These are phyloP conservation scores for Monosporascus sp. DNA, from an alignment of 2,329 filamentous ascomycete genomes.

Conservation along the genomic window DNA sequence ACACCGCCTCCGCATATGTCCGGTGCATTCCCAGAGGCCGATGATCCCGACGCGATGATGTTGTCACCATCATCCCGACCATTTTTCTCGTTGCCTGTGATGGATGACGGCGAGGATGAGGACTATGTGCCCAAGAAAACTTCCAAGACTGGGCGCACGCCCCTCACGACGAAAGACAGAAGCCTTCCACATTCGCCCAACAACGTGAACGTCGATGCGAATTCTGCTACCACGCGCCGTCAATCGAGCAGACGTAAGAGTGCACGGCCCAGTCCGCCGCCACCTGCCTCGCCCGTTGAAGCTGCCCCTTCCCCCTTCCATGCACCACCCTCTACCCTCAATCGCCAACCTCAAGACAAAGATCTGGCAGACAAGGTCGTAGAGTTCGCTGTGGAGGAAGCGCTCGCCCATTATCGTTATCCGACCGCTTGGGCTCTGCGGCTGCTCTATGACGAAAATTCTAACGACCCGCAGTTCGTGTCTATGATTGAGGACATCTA, in stretches of 20 bases:
- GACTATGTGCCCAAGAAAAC: conserved; percentile 38
- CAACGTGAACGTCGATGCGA: conserved; percentile 6
- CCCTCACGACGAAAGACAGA: conserved; percentile 5
- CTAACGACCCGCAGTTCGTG: conserved; percentile 46
- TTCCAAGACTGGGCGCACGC: conserved; percentile 17
- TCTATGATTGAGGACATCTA: conserved; percentile 54
- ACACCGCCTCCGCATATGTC: conserved; percentile 13
- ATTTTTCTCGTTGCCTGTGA: conserved; percentile 9
- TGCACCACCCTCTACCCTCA: conserved; percentile 12
- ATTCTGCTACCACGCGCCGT: conserved; percentile 15
- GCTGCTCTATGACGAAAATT: conserved; percentile 55
- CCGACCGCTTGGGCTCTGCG: conserved; percentile 59
- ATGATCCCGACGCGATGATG: conserved; percentile 7
- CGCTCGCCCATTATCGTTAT: conserved; percentile 51
- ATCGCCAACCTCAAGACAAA: conserved; percentile 29
- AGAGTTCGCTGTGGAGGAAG: conserved; percentile 53
- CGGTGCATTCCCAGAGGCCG: conserved; percentile 13
- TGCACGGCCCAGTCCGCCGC: conserved; percentile 19
- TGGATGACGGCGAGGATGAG: conserved; percentile 34
- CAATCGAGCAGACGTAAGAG: conserved; percentile 21
- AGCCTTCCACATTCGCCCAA: conserved; percentile 2
- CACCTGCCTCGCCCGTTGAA: background rate
- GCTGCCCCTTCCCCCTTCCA: conserved; percentile 10
- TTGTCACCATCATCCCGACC: conserved; percentile 19
- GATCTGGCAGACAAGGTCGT: conserved; percentile 48